Evolutionary conservation across 2,329 filamentous ascomycete genomes (phyloP).

Genomic region (Conoideocrella luteorostrata): DNA sequence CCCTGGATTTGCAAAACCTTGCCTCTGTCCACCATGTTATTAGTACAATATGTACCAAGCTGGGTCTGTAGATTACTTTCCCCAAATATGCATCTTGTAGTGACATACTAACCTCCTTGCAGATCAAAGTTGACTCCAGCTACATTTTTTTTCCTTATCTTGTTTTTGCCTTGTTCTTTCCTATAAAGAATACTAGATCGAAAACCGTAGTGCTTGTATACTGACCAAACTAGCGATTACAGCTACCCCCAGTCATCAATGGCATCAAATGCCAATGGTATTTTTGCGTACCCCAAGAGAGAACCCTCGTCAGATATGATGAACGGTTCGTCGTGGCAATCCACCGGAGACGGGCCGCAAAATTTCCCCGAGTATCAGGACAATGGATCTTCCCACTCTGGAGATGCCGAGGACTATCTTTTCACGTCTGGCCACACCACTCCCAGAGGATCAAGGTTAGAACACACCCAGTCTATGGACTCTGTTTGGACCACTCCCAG

Average conservation of each 20-base stretch:
- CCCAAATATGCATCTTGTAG: constrained; percentile 5
- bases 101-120: constrained; percentile 20
- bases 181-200: neutral
- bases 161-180: constrained; percentile 18
- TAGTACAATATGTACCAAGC: constrained; percentile 11
- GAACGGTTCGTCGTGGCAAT: constrained; percentile 48
- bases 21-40: no score
- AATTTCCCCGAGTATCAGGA: constrained; percentile 50
- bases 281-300: constrained; percentile 55
- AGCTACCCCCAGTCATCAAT: constrained; percentile 48
- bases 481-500: constrained; percentile 41
- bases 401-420: constrained; percentile 49
- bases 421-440: constrained; percentile 50
- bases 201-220: constrained; percentile 40
- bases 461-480: constrained; percentile 40
- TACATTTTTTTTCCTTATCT: constrained; percentile 26
- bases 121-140: constrained; percentile 53
- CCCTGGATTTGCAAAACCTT: neutral
- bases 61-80: constrained; percentile 21
- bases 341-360: constrained; percentile 53
- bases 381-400: constrained; percentile 41
- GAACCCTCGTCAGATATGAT: constrained; percentile 52
- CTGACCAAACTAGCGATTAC: constrained; percentile 53
- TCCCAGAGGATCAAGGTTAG: constrained; percentile 41
- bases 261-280: constrained; percentile 41